Evolutionary conservation across 345 rosid species (phyloP), one percentile per base, ranked within the genome.

Genomic region (Kandelia obovata): DNA sequence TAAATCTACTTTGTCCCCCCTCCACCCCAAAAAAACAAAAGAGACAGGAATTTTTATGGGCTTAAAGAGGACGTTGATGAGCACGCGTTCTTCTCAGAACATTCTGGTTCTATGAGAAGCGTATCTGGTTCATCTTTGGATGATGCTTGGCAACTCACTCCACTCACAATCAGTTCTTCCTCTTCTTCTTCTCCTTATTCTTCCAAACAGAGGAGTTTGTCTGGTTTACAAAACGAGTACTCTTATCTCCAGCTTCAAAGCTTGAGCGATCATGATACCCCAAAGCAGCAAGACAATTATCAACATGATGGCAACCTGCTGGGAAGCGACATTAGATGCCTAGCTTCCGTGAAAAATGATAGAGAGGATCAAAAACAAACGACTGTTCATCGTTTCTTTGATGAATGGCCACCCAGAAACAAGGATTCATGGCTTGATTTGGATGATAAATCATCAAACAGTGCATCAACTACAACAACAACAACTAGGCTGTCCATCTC

Each of bases 311-410:
- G 59, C 31, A 84, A 75, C 59, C 76, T 72, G 62, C 67, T 71
- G 67, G 85, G 82, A 71, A 72, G 72, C 34, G 86, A 82, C 39
- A 27, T 72, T 69, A 80, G 69, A 5, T 71, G 70, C 61, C 83
- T 69, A 70, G 71, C 71, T 62, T 76, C 86, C 53, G 30, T 70
- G 31, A 80, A 78, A 79, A 21, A 62, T 67, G 88, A 78, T n/a
- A 81, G 77, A 67, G 83, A 73, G 65, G 85, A 84, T 53, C 77
- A 81, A 72, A 71, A 86, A 64, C 84, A 87, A 68, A 89, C 85
- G 82, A 95, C 84, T 32, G 78, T 92, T 53, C 96, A 92, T 67
- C 84, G 84, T 60, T 95, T 95, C 83, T 87, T 95, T 68, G 99
- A 95, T 63, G 99, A 95, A 72, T 86, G 86, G 87, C 96, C 99